Evolutionary conservation across 176 grass and related monocot genomes (phyloP).

Genomic region (Musa schizocarpa): DNA sequence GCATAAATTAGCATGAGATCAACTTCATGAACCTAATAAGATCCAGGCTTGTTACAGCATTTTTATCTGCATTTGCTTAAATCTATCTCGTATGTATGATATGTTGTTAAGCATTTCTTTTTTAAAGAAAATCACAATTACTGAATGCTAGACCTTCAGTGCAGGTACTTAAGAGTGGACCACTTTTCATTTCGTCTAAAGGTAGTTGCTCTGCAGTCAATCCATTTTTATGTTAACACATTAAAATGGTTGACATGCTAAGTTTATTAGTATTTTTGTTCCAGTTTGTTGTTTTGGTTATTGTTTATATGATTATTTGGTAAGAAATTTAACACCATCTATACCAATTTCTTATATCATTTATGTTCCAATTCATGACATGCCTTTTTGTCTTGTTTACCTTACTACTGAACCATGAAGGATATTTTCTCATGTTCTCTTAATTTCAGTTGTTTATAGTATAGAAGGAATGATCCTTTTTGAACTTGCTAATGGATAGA

Average conservation of each 20-base stretch:
- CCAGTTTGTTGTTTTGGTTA: not conserved
- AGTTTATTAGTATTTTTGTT: not conserved
- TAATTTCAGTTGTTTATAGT: too few relatives aligned
- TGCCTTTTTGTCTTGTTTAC: slow-evolving; percentile 3
- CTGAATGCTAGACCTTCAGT: slow-evolving; percentile 23
- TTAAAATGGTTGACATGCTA: too few relatives aligned
- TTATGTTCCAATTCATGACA: not conserved
- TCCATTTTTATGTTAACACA: not conserved
- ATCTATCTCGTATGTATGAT: not conserved
- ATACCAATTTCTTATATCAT: not conserved
- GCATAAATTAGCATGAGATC: not conserved
- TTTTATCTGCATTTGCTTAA: not conserved
- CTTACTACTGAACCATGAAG: not conserved
- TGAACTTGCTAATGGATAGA: not conserved
- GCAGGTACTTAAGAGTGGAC: slow-evolving; percentile 87
- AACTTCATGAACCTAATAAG: not conserved
- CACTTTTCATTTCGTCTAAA: slow-evolving; percentile 92
- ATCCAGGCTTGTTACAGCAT: not conserved
- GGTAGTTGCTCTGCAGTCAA: slow-evolving; percentile 20
- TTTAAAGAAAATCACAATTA: not conserved
- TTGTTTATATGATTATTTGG: not conserved
- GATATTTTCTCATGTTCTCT: not conserved
- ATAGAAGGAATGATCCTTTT: not conserved
- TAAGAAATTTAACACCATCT: not conserved
- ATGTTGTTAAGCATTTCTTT: not conserved